Base-by-base conservation (phyloP, 2,329 filamentous ascomycete species). In the Aspergillus brasiliensis region DNA sequence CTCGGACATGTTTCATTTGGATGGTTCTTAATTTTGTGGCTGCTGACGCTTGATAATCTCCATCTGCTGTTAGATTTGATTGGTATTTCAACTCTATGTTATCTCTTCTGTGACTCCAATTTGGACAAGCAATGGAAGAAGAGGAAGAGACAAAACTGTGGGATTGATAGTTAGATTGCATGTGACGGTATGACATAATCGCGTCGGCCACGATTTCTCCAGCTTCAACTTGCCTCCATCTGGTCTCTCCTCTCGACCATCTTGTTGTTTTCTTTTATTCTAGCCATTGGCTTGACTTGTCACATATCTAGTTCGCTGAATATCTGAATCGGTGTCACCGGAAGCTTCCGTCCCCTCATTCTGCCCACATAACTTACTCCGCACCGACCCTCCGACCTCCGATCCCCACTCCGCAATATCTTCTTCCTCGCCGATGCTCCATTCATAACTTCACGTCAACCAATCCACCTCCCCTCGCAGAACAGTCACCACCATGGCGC, bases 401-500 rank as follows among this genome's bases (percentile, higher is more conserved):
- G 23, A 31, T 11, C 46, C 25, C 46, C 25, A 49, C 46, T 44
- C 51, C 51, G 52, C 52, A 44, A 46, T 40, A 55, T 27, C 38
- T 55, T 27, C 38, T 55, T 34, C 38, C 25, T 34, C 34, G 8
- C 51, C 42, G 23, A 44, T 10, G n/a, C 15, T 21, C 37, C 34
- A 40, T 25, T 21, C 21, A 27, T 27, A 38, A 19, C 28, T 11
- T 51, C 13, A 19, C 19, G 17, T 13, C 21, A 15, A 19, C 13
- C 21, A 42, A 21, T 42, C 42, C 34, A 49, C 11, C 31, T 28
- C 23, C 38, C 42, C 19, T n/a, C 37, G 42, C 19, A 44, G 8
- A 19, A 40, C n/a, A 19, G 8, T 11, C 23, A 15, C 15, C 23
- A 21, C 51, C 51, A 80, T 80, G 78, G 77, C 78, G 8, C 78